phyloP scores from a whole-genome alignment of 495 filamentous ascomycete species.

The Lasiosphaeris hirsuta region DNA sequence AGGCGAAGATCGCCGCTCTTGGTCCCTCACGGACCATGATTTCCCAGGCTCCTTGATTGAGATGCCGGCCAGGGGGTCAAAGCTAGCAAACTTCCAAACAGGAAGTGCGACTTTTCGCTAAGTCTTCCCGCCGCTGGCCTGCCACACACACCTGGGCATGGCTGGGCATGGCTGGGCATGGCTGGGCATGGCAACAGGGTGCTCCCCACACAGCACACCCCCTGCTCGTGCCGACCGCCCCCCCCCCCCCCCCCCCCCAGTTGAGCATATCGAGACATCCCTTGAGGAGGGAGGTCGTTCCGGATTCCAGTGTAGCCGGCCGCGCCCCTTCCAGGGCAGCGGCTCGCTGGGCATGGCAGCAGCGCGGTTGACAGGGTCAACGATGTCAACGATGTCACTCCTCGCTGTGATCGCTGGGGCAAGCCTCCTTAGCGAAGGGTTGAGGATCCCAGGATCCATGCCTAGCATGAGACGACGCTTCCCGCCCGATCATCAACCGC shows the following conservation, averaged over 20 bases:
- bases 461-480: constrained; percentile 25
- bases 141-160: neutral
- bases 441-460: constrained; percentile 20
- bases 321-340: constrained; percentile 18
- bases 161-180: neutral
- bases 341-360: constrained; percentile 1
- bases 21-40: constrained; percentile 15
- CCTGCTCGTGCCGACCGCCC: constrained; percentile 1
- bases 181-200: constrained; percentile 7
- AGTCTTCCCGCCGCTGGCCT: neutral
- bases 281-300: constrained; percentile 27
- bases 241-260: constrained; percentile 7
- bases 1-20: constrained; percentile 16
- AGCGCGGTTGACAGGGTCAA: too few relatives aligned
- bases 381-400: constrained; percentile 10
- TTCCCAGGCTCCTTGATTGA: constrained; percentile 13
- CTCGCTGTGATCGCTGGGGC: constrained; percentile 19
- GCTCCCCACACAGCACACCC: constrained; percentile 8
- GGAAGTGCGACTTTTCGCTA: constrained; percentile 11
- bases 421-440: constrained; percentile 18
- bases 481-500: constrained; percentile 13
- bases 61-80: constrained; percentile 8
- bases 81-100: constrained; percentile 17
- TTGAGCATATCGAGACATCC: constrained; percentile 14
- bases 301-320: constrained; percentile 28